Evolutionary conservation across 768 basidiomycete species (phyloP), one percentile per base, ranked within the genome.

Genomic region (Lactifluus volemus): DNA sequence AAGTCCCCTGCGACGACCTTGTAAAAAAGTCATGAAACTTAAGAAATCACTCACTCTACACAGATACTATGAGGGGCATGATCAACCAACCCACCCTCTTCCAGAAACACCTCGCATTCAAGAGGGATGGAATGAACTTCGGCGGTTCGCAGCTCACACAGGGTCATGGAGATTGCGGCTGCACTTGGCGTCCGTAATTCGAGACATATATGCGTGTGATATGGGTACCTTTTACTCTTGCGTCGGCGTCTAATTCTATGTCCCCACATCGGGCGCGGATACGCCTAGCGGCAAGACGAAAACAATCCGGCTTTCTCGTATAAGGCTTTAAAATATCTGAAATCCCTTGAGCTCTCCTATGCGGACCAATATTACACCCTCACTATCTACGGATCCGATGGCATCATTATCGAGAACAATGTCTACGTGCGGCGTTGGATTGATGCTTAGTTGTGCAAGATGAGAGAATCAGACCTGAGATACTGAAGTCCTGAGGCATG

Each of bases 131-230:
- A 58, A 50, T 57, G 57, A 19, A 53, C 45, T 36, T 55, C 61
- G 21, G 63, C 63, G 29, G 65, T 66, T 41, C 58, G 55, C 15
- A 66, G 50, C 39, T 66, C 65, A 52, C 65, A 66, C 34, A 66
- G 19, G n/a, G 65, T 65, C 65, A 66, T 66, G 6, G 60, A 48
- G 42, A 66, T 61, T 29, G 65, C 65, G 21, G 59, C 65, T 66
- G 19, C 5, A n/a, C 12, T 19, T 15, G 30, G 34, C 12, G 32
- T 55, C 41, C 1, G 51, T 34, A 36, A 38, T 25, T 50, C 47
- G 39, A 5, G 17, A 15, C 19, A 48, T 53, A 52, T 51, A 49
- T 58, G 61, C 53, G 25, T 29, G 25, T 34, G 39, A 30, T 15
- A 30, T 15, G 44, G 53, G 21, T 55, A 65, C 65, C 65, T 51